These are phyloP conservation scores for Coniochaeta prunicola DNA, from an alignment of 2,329 filamentous ascomycete genomes.

Conservation along the genomic window DNA sequence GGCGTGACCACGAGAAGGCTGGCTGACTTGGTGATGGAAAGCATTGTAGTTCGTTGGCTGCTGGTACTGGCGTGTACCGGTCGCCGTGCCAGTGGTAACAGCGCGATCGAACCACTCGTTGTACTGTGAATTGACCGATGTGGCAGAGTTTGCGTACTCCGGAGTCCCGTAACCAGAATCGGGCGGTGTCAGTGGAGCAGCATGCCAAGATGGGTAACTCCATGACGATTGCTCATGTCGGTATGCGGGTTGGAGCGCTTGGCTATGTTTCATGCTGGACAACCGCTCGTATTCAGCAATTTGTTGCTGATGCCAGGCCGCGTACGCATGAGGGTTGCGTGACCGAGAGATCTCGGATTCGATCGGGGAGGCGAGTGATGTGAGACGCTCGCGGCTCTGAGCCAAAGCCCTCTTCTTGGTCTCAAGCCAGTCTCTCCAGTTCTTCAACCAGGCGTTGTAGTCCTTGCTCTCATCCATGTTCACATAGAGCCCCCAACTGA, in stretches of 20 bases:
- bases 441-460: slow-evolving; percentile 55
- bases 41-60: slow-evolving; percentile 28
- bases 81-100: slow-evolving; percentile 19
- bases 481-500: slow-evolving; percentile 80
- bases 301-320: slow-evolving; percentile 46
- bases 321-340: slow-evolving; percentile 28
- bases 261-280: slow-evolving; percentile 33
- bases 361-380: slow-evolving; percentile 39
- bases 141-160: slow-evolving; percentile 48
- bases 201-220: slow-evolving; percentile 27
- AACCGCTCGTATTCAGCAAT: slow-evolving; percentile 43
- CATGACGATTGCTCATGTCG: slow-evolving; percentile 38
- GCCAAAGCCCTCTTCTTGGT: slow-evolving; percentile 46
- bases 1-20: slow-evolving; percentile 31
- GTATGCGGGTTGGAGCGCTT: slow-evolving; percentile 24
- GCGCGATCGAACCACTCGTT: slow-evolving; percentile 48
- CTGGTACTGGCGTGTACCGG: slow-evolving; percentile 32
- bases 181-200: slow-evolving; percentile 44
- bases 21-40: slow-evolving; percentile 25
- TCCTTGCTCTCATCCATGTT: slow-evolving; percentile 73
- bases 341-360: slow-evolving; percentile 30
- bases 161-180: slow-evolving; percentile 57
- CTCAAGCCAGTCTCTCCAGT: slow-evolving; percentile 51
- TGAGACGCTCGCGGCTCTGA: slow-evolving; percentile 38
- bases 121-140: slow-evolving; percentile 47